Evolutionary conservation across 208 protist genomes (phyloP).

Genomic region (Novymonas esmeraldas): DNA sequence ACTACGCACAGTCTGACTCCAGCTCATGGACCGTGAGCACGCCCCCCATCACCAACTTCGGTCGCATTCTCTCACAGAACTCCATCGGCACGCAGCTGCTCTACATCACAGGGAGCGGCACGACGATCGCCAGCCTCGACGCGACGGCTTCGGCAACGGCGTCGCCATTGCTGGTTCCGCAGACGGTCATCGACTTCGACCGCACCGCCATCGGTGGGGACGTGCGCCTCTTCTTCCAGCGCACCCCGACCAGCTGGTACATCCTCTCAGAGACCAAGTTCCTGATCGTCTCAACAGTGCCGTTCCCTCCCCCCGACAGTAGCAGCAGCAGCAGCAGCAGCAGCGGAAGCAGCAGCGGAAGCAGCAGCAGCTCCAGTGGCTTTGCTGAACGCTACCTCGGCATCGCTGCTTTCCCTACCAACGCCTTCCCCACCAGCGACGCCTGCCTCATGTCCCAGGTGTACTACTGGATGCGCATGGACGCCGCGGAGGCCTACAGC

Average conservation of each 20-base stretch:
- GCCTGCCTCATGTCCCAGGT: constrained; percentile 57
- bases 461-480: constrained; percentile 43
- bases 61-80: constrained; percentile 10
- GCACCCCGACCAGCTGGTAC: constrained; percentile 27
- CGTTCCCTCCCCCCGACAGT: neutral
- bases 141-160: neutral
- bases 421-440: constrained; percentile 39
- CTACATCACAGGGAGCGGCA: constrained; percentile 14
- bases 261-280: constrained; percentile 17
- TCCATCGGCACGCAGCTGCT: constrained; percentile 13
- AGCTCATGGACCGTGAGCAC: constrained; percentile 10
- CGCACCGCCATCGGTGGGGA: neutral
- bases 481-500: constrained; percentile 41
- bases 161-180: neutral
- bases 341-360: constrained; percentile 1
- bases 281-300: constrained; percentile 23
- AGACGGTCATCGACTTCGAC: constrained; percentile 3
- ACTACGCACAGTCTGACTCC: neutral
- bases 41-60: constrained; percentile 1
- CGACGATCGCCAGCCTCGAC: constrained; percentile 13
- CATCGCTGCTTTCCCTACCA: constrained; percentile 41
- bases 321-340: neutral
- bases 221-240: constrained; percentile 4
- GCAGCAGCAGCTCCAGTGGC: constrained; percentile 2
- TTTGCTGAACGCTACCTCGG: neutral